A percentile compares a stretch with the other conserved stretches of the same genome.
phyloP scores from a whole-genome alignment of 2,329 filamentous ascomycete genomes.

The Xylariaceae sp. region DNA sequence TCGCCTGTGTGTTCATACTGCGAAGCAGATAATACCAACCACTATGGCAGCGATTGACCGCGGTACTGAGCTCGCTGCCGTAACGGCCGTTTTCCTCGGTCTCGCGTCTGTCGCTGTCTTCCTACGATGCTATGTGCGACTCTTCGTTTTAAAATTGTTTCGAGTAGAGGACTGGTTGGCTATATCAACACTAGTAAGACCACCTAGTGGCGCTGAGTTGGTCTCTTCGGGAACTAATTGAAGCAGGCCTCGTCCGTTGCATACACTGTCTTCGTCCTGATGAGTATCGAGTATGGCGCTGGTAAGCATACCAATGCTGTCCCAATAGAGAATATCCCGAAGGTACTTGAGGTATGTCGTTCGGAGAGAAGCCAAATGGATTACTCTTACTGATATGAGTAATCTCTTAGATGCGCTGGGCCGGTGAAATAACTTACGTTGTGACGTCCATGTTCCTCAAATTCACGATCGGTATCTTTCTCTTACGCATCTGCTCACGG shows the following conservation, averaged over 20 bases:
- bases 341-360: constrained; percentile 32
- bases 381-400: not conserved
- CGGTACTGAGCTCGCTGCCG: constrained; percentile 32
- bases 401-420: constrained; percentile 40
- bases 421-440: constrained; percentile 47
- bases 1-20: not conserved
- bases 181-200: constrained; percentile 34
- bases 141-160: constrained; percentile 34
- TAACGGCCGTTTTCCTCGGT: constrained; percentile 27
- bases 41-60: constrained; percentile 33
- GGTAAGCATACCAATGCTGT: constrained; percentile 31
- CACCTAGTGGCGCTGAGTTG: not conserved
- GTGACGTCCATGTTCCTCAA: constrained; percentile 47
- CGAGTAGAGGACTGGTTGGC: constrained; percentile 36
- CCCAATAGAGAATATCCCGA: constrained; percentile 27
- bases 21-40: not conserved
- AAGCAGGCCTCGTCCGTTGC: constrained; percentile 29
- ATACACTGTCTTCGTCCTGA: constrained; percentile 30
- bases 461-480: constrained; percentile 47
- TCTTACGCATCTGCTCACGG: constrained; percentile 46
- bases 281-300: constrained; percentile 32
- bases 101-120: constrained; percentile 31
- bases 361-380: not conserved
- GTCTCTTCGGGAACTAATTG: constrained; percentile 14
- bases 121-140: constrained; percentile 38